These are phyloP conservation scores for Westerdykella aurantiaca DNA, from an alignment of 2,329 filamentous ascomycete species.

Conservation along the genomic window DNA sequence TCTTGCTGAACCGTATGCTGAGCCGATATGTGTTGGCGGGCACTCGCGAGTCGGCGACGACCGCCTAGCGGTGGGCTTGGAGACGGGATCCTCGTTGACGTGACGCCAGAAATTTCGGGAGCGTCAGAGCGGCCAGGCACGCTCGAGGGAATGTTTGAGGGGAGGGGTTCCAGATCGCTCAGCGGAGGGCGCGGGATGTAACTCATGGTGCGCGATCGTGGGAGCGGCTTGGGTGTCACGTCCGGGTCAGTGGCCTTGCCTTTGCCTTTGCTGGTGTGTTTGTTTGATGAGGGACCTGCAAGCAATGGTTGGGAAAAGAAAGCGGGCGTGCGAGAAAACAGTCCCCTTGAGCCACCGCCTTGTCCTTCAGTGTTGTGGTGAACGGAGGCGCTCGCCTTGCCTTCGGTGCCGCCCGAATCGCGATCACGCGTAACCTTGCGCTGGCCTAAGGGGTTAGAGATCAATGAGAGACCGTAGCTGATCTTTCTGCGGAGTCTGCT, in stretches of 20 bases:
- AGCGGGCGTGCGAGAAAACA: constrained; percentile 8
- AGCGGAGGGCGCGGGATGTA: constrained; percentile 26
- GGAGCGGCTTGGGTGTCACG: constrained; percentile 14
- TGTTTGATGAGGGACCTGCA: neutral
- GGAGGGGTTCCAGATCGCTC: constrained; percentile 7
- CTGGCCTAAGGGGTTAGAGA: constrained; percentile 28
- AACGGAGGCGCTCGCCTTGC: neutral
- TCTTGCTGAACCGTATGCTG: constrained; percentile 12
- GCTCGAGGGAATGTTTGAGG: constrained; percentile 1
- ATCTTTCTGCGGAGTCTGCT: constrained; percentile 31
- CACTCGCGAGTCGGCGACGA: constrained; percentile 18
- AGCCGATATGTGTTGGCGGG: constrained; percentile 18
- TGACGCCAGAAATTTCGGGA: neutral
- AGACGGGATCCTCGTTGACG: constrained; percentile 25
- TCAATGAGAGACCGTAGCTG: constrained; percentile 28
- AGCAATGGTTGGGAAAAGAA: constrained; percentile 1
- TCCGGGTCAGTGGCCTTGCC: constrained; percentile 7
- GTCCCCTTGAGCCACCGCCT: constrained; percentile 5
- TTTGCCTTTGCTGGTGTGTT: neutral
- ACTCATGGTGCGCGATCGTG: constrained; percentile 28
- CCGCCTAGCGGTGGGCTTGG: constrained; percentile 17
- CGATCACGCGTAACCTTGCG: constrained; percentile 19
- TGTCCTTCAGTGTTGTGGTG: neutral
- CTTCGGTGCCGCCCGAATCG: constrained; percentile 5
- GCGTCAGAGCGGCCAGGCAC: neutral